phyloP scores from a whole-genome alignment of 345 rosid species.

The Brassica cretica region DNA sequence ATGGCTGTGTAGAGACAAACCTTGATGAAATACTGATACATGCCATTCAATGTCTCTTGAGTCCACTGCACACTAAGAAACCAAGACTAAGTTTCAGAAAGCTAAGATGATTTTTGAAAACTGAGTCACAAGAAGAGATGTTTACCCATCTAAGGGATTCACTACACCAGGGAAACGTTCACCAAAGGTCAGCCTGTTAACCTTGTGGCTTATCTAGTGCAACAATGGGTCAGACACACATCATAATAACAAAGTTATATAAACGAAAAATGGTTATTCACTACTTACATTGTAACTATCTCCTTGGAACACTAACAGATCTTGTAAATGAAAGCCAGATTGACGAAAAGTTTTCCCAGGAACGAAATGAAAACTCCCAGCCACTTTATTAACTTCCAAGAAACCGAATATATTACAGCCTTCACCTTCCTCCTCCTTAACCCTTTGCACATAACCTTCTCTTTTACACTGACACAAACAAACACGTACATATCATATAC shows the following conservation, averaged over 20 bases:
- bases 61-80: constrained; percentile 57
- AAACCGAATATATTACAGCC: constrained; percentile 76
- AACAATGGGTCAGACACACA: constrained; percentile 4
- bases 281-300: constrained; percentile 69
- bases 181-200: constrained; percentile 66
- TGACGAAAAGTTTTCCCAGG: constrained; percentile 73
- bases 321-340: constrained; percentile 57
- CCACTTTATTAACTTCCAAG: constrained; percentile 82
- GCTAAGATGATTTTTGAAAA: not conserved
- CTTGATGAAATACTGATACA: constrained; percentile 87
- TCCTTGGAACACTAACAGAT: constrained; percentile 55
- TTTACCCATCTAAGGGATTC: constrained; percentile 81
- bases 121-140: not conserved
- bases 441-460: constrained; percentile 73
- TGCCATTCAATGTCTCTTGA: constrained; percentile 65
- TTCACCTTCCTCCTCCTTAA: constrained; percentile 81
- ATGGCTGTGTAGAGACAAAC: constrained; percentile 39
- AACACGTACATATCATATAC: not conserved
- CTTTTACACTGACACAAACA: constrained; percentile 58
- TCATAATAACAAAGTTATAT: not conserved
- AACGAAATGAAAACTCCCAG: constrained; percentile 78
- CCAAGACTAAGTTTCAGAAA: not conserved
- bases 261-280: not conserved
- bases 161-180: constrained; percentile 74
- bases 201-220: constrained; percentile 69